Base-by-base conservation (phyloP, 176 grass and related monocot genomes). In the Poa pratensis region DNA sequence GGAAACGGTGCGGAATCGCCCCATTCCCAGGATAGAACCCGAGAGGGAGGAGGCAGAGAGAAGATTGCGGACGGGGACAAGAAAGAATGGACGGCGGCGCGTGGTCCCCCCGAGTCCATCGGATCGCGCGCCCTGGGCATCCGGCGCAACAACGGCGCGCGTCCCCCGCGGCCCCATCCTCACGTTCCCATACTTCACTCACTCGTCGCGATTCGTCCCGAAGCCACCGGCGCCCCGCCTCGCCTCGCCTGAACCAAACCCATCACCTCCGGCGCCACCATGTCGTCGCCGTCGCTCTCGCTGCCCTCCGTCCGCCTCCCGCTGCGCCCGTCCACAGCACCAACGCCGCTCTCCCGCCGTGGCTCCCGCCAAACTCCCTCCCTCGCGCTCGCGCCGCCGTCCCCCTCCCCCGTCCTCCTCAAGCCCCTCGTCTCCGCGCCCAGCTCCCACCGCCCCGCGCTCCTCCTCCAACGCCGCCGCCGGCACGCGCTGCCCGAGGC, bases 31-130 rank as follows among this genome's bases (percentile, higher is more conserved):
- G n/a, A n/a, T n/a, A n/a, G n/a, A n/a, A n/a, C n/a, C n/a, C n/a
- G n/a, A n/a, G n/a, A n/a, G 22, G 63, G 32, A 68, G 63, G 30
- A 68, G 16, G 71, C 8, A 51, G 46, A 30, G 48, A 39, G 87
- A 46, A 89, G 48, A 65, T 51, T 19, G 6, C 71, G 71, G 71
- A 30, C 71, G 71, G 82, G 49, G 11, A 89, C 83, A 80, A 32
- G 9, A 68, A 52, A 28, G 45, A 75, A 51, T 7, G 71, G 71
- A 19, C 83, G 78, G 63, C 59, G 52, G 69, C 69, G 24, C 59
- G 27, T 51, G 13, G 72, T 54, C 78, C 83, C 88, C n/a, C n/a
- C n/a, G n/a, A 73, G 64, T 83, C 84, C 88, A 86, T 82, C 84
- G 88, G 88, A 90, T 90, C 88, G 67, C 42, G 78, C 30, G 64